Conservation (phyloP, 805 yeast species). For the Saccharomycopsis sp. region DNA sequence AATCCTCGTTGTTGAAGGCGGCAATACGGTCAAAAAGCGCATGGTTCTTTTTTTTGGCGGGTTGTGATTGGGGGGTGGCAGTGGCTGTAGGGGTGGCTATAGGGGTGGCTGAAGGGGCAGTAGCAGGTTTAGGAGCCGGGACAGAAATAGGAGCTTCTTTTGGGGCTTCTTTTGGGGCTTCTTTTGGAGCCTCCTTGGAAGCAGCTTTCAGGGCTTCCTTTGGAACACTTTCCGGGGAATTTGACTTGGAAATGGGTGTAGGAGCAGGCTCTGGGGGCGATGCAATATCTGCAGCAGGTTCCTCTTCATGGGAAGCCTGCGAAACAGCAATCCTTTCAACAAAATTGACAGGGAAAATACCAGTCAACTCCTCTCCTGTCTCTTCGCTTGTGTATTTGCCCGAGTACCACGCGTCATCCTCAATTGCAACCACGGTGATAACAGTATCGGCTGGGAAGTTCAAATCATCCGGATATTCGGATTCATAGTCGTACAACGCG, state of each 20-base stretch:
- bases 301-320: neutral
- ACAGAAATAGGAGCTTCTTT: neutral
- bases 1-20: conserved; percentile 38
- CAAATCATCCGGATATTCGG: conserved; percentile 80
- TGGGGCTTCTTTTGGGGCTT: neutral
- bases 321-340: conserved; percentile 37
- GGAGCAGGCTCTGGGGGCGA: conserved; percentile 3
- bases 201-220: neutral
- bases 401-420: conserved; percentile 87
- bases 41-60: conserved; percentile 17
- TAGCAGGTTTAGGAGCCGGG: neutral
- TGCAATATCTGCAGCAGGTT: conserved; percentile 6
- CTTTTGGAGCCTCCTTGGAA: neutral
- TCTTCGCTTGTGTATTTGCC: conserved; percentile 50
- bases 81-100: conserved; percentile 6
- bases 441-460: conserved; percentile 59
- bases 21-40: conserved; percentile 43
- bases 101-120: neutral
- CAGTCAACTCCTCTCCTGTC: conserved; percentile 42
- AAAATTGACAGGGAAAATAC: conserved; percentile 85
- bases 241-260: neutral
- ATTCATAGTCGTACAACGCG: conserved; percentile 60
- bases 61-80: conserved; percentile 8
- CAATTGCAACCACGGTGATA: conserved; percentile 69
- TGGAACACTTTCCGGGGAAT: conserved; percentile 2